Conservation (phyloP, 2,329 filamentous ascomycete species). For the Grosmannia penicillata region DNA sequence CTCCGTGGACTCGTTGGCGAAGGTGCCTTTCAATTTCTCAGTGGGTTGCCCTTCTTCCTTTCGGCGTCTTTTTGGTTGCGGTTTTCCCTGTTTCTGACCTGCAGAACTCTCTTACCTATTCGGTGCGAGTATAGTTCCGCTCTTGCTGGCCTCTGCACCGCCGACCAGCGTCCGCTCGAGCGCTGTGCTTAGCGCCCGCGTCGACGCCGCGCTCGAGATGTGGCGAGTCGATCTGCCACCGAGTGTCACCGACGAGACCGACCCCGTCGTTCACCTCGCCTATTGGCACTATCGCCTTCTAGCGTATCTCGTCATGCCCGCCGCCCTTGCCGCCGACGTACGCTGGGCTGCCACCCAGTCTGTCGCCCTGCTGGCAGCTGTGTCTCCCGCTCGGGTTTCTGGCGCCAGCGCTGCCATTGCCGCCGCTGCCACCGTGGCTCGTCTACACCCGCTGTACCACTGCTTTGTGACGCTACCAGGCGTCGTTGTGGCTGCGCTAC, state of each 20-base stretch:
- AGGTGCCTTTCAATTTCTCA: conserved; percentile 45
- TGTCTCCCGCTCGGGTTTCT: background rate
- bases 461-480: conserved; percentile 39
- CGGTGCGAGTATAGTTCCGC: conserved; percentile 29
- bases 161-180: conserved; percentile 24
- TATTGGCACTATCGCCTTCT: conserved; percentile 59
- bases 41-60: conserved; percentile 30
- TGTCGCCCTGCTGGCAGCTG: conserved; percentile 39
- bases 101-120: conserved; percentile 14
- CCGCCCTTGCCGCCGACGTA: conserved; percentile 38
- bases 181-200: conserved; percentile 30
- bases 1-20: conserved; percentile 48
- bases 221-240: conserved; percentile 50
- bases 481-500: conserved; percentile 41
- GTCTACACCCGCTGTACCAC: conserved; percentile 47
- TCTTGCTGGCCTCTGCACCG: conserved; percentile 16
- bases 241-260: conserved; percentile 33
- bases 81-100: background rate
- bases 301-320: conserved; percentile 43
- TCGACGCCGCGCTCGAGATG: conserved; percentile 46
- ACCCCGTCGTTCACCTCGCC: conserved; percentile 46
- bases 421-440: background rate
- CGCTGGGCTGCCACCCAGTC: conserved; percentile 46
- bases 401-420: background rate
- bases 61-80: background rate